These are phyloP conservation scores for Sugiyamaella japonica DNA, from an alignment of 1,139 yeast species.

Conservation along the genomic window DNA sequence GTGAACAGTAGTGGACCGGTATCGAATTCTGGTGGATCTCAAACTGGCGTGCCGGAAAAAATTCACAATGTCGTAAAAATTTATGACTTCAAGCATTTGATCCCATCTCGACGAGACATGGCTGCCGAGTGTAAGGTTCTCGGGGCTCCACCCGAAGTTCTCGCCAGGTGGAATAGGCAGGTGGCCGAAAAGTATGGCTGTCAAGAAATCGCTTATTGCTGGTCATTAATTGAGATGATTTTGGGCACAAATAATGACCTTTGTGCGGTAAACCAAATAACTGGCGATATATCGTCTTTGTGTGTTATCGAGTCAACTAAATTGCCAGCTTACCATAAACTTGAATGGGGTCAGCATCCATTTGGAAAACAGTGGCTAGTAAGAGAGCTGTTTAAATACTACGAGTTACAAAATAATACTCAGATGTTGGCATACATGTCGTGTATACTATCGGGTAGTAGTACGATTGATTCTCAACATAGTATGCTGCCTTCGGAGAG, in stretches of 20 bases:
- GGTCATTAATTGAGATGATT: conserved; percentile 54
- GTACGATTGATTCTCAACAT: conserved; percentile 7
- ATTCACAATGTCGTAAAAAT: conserved; percentile 52
- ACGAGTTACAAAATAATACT: conserved; percentile 62
- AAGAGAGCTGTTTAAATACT: conserved; percentile 60
- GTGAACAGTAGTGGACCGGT: conserved; percentile 17
- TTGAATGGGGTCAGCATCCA: conserved; percentile 75
- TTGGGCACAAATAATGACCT: conserved; percentile 6
- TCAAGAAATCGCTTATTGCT: conserved; percentile 66
- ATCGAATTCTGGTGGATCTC: conserved; percentile 25
- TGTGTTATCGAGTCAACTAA: not conserved
- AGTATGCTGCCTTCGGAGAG: conserved; percentile 1
- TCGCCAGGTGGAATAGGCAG: conserved; percentile 69
- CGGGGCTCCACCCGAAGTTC: conserved; percentile 63
- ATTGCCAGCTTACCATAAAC: not conserved
- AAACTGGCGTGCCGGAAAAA: conserved; percentile 8
- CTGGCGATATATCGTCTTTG: not conserved
- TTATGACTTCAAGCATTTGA: conserved; percentile 64
- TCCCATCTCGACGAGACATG: conserved; percentile 75
- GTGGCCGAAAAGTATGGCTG: conserved; percentile 68
- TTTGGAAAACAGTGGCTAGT: conserved; percentile 78
- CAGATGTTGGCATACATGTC: conserved; percentile 93
- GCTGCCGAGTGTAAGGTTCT: conserved; percentile 74
- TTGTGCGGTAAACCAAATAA: not conserved
- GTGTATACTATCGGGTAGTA: conserved; percentile 50